These are phyloP conservation scores for Didymella keratinophila DNA, from an alignment of 2,329 filamentous ascomycete genomes.

Conservation along the genomic window DNA sequence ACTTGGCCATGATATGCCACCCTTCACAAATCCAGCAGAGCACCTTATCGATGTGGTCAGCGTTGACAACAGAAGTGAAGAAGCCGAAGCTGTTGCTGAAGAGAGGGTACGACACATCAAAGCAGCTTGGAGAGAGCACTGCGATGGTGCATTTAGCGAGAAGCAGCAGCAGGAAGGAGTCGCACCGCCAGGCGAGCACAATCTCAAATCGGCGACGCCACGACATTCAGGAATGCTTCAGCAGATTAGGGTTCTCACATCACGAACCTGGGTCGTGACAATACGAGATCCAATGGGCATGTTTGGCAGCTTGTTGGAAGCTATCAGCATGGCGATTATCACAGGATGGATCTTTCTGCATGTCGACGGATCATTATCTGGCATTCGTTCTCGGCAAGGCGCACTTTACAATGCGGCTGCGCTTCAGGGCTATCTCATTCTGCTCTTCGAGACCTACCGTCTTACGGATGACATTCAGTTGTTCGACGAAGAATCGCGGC, in stretches of 20 bases:
- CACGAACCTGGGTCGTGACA: constrained; percentile 74
- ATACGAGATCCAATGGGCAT: constrained; percentile 81
- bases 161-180: constrained; percentile 18
- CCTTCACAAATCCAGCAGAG: constrained; percentile 81
- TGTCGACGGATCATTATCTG: constrained; percentile 70
- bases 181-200: constrained; percentile 4
- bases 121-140: constrained; percentile 62
- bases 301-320: constrained; percentile 73
- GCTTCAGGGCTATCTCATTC: constrained; percentile 77
- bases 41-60: constrained; percentile 78
- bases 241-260: constrained; percentile 71
- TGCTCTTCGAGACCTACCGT: constrained; percentile 79
- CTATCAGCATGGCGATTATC: constrained; percentile 73
- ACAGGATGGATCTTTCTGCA: constrained; percentile 77
- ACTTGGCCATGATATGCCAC: constrained; percentile 68
- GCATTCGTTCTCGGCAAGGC: constrained; percentile 76
- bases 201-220: constrained; percentile 28
- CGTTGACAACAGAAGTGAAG: constrained; percentile 73
- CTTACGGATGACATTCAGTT: constrained; percentile 76
- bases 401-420: constrained; percentile 75
- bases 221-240: constrained; percentile 66
- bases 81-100: constrained; percentile 68
- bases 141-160: constrained; percentile 21
- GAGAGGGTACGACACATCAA: constrained; percentile 69
- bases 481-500: constrained; percentile 77